Evolutionary conservation across 2,329 filamentous ascomycete genomes (phyloP).

Genomic region (Ophiostoma piceae): DNA sequence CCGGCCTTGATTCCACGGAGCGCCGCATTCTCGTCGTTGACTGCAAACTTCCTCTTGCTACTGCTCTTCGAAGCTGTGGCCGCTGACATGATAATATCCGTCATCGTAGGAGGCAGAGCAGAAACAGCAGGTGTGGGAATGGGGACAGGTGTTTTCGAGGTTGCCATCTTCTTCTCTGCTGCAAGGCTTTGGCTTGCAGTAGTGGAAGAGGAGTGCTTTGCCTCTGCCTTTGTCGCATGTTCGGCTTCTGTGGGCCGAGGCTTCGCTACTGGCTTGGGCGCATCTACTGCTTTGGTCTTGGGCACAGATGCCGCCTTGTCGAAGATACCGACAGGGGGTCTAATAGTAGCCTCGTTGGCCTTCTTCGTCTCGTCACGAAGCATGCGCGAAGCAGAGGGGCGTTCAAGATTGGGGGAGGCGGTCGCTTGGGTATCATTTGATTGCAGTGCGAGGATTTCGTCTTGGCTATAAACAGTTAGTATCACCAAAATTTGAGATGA

Average conservation of each 20-base stretch:
- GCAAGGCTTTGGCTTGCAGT: background rate
- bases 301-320: background rate
- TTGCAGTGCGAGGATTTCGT: conserved; percentile 58
- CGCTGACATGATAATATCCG: conserved; percentile 28
- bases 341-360: conserved; percentile 36
- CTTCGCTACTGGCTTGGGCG: background rate
- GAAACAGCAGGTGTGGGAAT: background rate
- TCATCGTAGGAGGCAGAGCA: conserved; percentile 29
- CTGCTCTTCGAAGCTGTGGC: conserved; percentile 32
- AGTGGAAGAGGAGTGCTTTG: background rate
- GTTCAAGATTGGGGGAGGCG: background rate
- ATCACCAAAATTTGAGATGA: background rate
- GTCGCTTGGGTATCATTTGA: background rate
- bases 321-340: background rate
- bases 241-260: background rate
- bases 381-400: conserved; percentile 48
- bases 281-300: conserved; percentile 6
- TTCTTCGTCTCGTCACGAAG: conserved; percentile 17
- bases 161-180: conserved; percentile 2
- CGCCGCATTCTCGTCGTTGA: conserved; percentile 49
- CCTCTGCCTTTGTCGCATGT: background rate
- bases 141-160: background rate
- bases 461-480: conserved; percentile 44
- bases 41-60: conserved; percentile 54
- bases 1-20: conserved; percentile 31